Base-by-base conservation (phyloP, 1,284 basidiomycete genomes). In the Leccinum ponderosum region DNA sequence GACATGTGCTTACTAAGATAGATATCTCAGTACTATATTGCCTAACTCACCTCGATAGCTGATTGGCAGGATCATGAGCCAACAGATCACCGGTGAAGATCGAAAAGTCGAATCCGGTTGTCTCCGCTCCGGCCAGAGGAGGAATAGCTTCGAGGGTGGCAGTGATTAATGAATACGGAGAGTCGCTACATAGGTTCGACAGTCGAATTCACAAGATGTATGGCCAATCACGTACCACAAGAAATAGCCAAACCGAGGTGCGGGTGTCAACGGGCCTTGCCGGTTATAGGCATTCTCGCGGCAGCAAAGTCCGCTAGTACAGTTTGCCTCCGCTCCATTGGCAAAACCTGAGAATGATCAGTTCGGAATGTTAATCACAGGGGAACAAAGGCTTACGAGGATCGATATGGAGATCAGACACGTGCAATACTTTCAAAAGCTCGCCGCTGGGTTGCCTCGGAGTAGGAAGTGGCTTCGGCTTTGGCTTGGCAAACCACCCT, bases 341-440 rank as follows among this genome's bases (percentile, higher is more conserved):
- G 87, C 81, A 71, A 85, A 94, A 33, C 83, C 89, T 88, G 62
- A 14, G 5, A 50, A 2, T 22, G 48, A 50, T 27, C 20, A 25
- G 48, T 7, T 12, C 22, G 20, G 22, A 50, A 27, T 50, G 20
- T 50, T n/a, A 33, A 59, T 62, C 17, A 61, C 8, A 53, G 12
- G 14, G 20, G 14, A 14, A 31, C 25, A 29, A 22, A 31, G 4
- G 67, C 80, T 60, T 66, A 87, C 83, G 80, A 53, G 91, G 86
- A 69, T 94, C 92, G 56, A 94, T 76, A 73, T 94, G 92, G 62
- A 91, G 79, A 68, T 94, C 91, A 0, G 89, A 91, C 14, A 93
- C 66, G 69, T 94, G 92, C 53, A 93, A 75, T 2, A 93, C 86
- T 68, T 89, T 91, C 47, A 93, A 75, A 53, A 84, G 80, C 67